Conservation (phyloP, 1,139 yeast species). For the Meyerozyma elateridarum region DNA sequence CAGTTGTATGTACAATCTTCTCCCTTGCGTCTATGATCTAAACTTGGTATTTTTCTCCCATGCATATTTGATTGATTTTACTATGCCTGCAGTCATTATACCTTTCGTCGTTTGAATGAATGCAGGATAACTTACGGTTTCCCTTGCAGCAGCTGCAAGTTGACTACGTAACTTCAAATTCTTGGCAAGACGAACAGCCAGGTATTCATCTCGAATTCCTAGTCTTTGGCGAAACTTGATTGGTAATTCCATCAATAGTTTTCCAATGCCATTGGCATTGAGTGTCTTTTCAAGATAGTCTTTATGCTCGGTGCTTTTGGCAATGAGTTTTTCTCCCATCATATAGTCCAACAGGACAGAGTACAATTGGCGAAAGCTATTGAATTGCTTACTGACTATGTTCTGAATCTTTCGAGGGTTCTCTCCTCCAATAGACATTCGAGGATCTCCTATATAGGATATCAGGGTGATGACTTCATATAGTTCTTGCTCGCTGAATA, state of each 20-base stretch:
- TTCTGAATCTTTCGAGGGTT: constrained; percentile 84
- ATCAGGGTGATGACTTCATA: constrained; percentile 75
- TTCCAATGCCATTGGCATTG: neutral
- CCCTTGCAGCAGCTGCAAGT: constrained; percentile 43
- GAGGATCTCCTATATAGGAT: constrained; percentile 86
- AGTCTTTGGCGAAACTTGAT: neutral
- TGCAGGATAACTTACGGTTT: constrained; percentile 67
- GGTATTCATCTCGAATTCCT: neutral
- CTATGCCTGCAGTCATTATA: constrained; percentile 76
- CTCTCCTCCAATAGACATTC: constrained; percentile 86
- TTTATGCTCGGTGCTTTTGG: constrained; percentile 4
- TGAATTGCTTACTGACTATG: constrained; percentile 74
- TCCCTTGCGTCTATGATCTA: neutral
- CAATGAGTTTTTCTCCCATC: constrained; percentile 17
- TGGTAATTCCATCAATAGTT: neutral
- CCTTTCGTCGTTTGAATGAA: constrained; percentile 79
- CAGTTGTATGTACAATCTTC: neutral
- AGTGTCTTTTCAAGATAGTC: neutral
- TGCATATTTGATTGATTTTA: constrained; percentile 71
- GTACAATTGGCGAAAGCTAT: constrained; percentile 65
- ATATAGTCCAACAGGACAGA: constrained; percentile 48
- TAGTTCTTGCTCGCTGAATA: constrained; percentile 58
- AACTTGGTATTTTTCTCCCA: constrained; percentile 55
- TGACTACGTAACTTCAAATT: constrained; percentile 34
- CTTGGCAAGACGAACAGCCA: no score